Evolutionary conservation across 768 basidiomycete species (phyloP), one percentile per base, ranked within the genome.

Genomic region (Brasilioporus rufonigricans): DNA sequence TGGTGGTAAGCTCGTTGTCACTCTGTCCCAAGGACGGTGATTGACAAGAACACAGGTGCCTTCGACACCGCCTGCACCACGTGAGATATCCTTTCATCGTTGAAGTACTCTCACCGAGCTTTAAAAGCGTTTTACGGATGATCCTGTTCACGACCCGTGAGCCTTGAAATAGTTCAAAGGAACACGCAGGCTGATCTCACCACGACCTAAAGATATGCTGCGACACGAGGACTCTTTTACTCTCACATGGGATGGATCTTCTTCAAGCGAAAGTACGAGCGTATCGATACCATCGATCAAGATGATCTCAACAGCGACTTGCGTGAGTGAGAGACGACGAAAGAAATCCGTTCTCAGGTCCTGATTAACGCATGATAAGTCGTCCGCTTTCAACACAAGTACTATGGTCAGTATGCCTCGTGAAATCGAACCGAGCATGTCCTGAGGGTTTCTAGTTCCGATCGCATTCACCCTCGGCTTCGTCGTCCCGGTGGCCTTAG

Each of bases 181-280:
- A n/a, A 12, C 32, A 41, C 31, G 24, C 21, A 9, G 1, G 27
- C 21, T 41, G 33, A 48, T n/a, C 40, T 45, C 21, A 29, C 39
- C 19, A 18, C 26, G 3, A 45, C 7, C 31, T 16, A 21, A 57
- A 57, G 56, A n/a, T 57, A 57, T 11, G 55, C 56, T 2, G 55
- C 55, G 2, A 57, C 56, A 19, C 47, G 55, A 57, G 43, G 56
- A 4, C 27, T 57, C 7, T 35, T 57, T 8, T 50, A 57, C 16
- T 57, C 55, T 12, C 56, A 57, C 36, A 50, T 57, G 43, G 56
- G 56, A 27, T 57, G 56, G 36, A 48, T 57, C 24, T 57, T 57
- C 47, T 57, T 57, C 55, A 57, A 49, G 5, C 47, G 46, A 50
- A 57, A 12, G 38, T 57, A 57, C n/a, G 48, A 49, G 32, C 55